Base-by-base conservation (phyloP, 2,329 filamentous ascomycete genomes). In the Verticillium longisporum region DNA sequence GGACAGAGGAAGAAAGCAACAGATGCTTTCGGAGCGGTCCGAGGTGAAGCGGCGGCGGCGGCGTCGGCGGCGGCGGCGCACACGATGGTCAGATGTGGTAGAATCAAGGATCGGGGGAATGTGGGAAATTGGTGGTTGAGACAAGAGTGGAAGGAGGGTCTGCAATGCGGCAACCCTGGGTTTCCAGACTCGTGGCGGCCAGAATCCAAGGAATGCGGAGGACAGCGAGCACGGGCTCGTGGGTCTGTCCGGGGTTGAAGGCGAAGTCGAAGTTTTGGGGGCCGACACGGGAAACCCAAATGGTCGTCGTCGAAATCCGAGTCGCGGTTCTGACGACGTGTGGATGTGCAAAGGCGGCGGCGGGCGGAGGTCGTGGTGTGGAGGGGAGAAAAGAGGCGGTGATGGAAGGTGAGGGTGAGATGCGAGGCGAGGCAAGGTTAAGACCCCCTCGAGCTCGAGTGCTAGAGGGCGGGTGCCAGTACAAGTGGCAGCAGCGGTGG, bases 401-500 rank as follows among this genome's bases (percentile, higher is more conserved):
- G 41, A 50, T 50, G 41, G 34, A 11, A 50, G 41, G 18, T 50
- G 41, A 50, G n/a, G 41, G 41, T 50, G 41, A 50, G 38, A 53
- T 31, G 55, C 55, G 32, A 53, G 31, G 32, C 31, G n/a, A 54
- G 37, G 58, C 33, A 53, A 18, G 55, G 45, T 54, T 18, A 50
- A 18, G 36, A 26, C n/a, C n/a, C 37, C 37, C 41, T 15, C 13
- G 41, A 58, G 36, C 31, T 38, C 33, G 60, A 45, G 41, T 58
- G 56, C 56, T 33, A 57, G 50, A 37, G 18, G 33, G 31, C 57
- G 36, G 57, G 53, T 61, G 37, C 60, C 50, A 56, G n/a, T 50
- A 18, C 41, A 50, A 50, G n/a, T 21, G 41, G 41, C 41, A 50
- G 18, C 18, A n/a, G 37, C 13, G 15, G 41, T 26, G n/a, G 18